Conservation (phyloP, 2,329 filamentous ascomycete species). For the Penicillium fuscoglaucum region DNA sequence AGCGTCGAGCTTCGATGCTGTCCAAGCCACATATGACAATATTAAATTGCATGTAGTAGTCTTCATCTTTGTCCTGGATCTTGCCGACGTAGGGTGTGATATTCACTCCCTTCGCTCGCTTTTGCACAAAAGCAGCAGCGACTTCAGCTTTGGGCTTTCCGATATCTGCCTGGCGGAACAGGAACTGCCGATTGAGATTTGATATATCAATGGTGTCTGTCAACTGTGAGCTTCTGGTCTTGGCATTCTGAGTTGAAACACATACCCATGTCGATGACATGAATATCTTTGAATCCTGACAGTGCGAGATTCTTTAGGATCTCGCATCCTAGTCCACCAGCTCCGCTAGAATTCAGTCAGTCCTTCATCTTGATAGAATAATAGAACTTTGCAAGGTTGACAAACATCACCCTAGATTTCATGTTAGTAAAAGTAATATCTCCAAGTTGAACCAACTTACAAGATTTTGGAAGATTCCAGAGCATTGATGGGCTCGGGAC, state of each 20-base stretch:
- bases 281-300: slow-evolving; percentile 93
- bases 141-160: slow-evolving; percentile 93
- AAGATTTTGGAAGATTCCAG: slow-evolving; percentile 73
- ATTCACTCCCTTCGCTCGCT: slow-evolving; percentile 80
- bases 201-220: slow-evolving; percentile 96
- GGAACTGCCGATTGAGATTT: slow-evolving; percentile 95
- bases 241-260: slow-evolving; percentile 4
- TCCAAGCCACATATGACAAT: slow-evolving; percentile 92
- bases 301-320: slow-evolving; percentile 95
- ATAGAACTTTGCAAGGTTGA: slow-evolving; percentile 16
- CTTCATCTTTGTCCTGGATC: slow-evolving; percentile 95
- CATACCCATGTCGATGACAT: slow-evolving; percentile 97
- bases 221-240: neutral
- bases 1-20: slow-evolving; percentile 94
- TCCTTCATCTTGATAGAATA: neutral
- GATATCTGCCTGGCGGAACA: slow-evolving; percentile 89
- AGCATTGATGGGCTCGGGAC: slow-evolving; percentile 53
- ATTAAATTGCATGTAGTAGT: slow-evolving; percentile 96
- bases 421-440: slow-evolving; percentile 22
- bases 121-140: slow-evolving; percentile 87
- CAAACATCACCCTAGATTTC: slow-evolving; percentile 54
- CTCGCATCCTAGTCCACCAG: slow-evolving; percentile 91
- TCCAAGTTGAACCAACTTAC: slow-evolving; percentile 48
- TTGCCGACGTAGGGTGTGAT: slow-evolving; percentile 93
- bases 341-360: slow-evolving; percentile 62